Evolutionary conservation across 768 basidiomycete genomes (phyloP), one percentile per base, ranked within the genome.

Genomic region (Imleria badia): DNA sequence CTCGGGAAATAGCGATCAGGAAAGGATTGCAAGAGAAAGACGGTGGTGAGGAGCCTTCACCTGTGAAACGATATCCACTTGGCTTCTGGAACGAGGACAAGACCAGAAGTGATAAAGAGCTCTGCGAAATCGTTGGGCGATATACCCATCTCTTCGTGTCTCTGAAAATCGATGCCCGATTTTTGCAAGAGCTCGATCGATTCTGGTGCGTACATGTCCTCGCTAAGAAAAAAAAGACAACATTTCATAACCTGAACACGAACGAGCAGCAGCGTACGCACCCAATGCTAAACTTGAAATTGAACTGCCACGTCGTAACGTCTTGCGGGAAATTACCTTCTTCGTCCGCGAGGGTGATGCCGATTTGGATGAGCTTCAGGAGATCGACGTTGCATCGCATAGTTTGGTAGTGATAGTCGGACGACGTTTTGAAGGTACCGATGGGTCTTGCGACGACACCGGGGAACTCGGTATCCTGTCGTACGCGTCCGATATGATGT

Each of bases 311-410:
- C 49, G 95, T 97, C 30, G 90, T 89, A 34, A 87, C 83, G 49
- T 96, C 95, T 62, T 85, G 85, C 12, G 95, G 93, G 53, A 87
- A 85, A 66, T 94, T 88, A 6, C 97, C 97, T 31, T 97, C 84
- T 69, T 95, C 94, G 71, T 98, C 94, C 38, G 91, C 88, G 29
- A 99, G 77, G 7, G 97, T 97, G 60, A 99, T 82, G 6, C 97
- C 97, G 56, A 98, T 85, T 75, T 99, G 97, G 47, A 99, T 98
- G 74, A 98, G 91, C 76, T 93, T 94, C 61, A 99, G 81, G 45
- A 98, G 78, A 80, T 99, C 97, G 65, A 98, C 97, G 73, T 99
- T 99, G 76, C 95, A 97, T 56, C 97, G 87, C 90, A 99, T 96
- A 3, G 97, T 99, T 73, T 99, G 97, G 73, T 98, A 99, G 73